Evolutionary conservation across 2,329 filamentous ascomycete species (phyloP).

Genomic region (Ustilaginoidea virens): DNA sequence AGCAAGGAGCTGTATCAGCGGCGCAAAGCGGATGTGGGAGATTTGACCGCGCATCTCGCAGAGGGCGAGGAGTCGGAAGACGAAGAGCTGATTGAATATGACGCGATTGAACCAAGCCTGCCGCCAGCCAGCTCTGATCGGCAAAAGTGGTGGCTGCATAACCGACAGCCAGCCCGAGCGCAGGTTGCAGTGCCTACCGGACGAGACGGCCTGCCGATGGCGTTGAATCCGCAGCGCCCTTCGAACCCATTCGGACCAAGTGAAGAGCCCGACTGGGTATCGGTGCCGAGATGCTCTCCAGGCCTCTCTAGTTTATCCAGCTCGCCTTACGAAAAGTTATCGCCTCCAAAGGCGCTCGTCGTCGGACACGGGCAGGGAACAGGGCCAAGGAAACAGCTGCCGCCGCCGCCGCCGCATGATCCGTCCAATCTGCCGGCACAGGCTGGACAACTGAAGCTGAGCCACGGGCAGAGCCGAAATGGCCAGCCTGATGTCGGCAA

Average conservation of each 20-base stretch:
- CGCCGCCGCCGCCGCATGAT: slow-evolving; percentile 36
- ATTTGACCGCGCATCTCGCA: slow-evolving; percentile 38
- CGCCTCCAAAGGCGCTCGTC: slow-evolving; percentile 30
- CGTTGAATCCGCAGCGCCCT: slow-evolving; percentile 57
- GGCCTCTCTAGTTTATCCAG: slow-evolving; percentile 42
- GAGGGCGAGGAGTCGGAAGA: slow-evolving; percentile 48
- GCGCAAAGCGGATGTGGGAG: slow-evolving; percentile 50
- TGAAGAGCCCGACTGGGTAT: slow-evolving; percentile 75
- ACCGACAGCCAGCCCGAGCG: slow-evolving; percentile 61
- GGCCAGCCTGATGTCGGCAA: slow-evolving; percentile 3
- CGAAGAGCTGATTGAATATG: slow-evolving; percentile 68
- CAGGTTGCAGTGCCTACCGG: slow-evolving; percentile 47
- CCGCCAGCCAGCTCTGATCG: slow-evolving; percentile 51
- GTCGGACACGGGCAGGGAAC: slow-evolving; percentile 24
- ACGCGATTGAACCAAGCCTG: slow-evolving; percentile 66
- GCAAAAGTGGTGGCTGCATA: slow-evolving; percentile 58
- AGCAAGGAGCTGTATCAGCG: slow-evolving; percentile 61
- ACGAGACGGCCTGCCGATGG: slow-evolving; percentile 33
- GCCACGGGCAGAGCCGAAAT: slow-evolving; percentile 20
- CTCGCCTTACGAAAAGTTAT: slow-evolving; percentile 43
- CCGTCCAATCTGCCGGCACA: slow-evolving; percentile 29
- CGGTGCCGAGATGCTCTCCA: slow-evolving; percentile 38
- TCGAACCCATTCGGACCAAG: slow-evolving; percentile 69
- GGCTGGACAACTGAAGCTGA: slow-evolving; percentile 25
- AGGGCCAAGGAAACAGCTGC: slow-evolving; percentile 34